A percentile compares a stretch with the other conserved stretches of the same genome.
Evolutionary conservation across 2,329 filamentous ascomycete genomes (phyloP).

Genomic region (Cercospora janseana): DNA sequence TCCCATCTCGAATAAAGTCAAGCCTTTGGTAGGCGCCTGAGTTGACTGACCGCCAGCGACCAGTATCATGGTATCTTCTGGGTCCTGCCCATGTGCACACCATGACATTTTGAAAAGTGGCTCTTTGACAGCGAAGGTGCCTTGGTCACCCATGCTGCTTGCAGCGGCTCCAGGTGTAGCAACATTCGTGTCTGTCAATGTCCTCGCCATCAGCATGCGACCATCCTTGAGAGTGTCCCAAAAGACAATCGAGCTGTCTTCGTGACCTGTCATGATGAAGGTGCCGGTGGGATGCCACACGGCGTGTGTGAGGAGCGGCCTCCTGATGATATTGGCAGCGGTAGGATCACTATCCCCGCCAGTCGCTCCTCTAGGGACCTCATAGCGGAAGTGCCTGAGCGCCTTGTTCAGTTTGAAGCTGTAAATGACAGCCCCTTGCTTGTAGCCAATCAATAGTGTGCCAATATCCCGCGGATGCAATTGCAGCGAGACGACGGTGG

Average conservation of each 20-base stretch:
- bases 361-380: slow-evolving; percentile 74
- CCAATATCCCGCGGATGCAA: slow-evolving; percentile 92
- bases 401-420: slow-evolving; percentile 89
- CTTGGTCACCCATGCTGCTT: slow-evolving; percentile 38
- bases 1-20: slow-evolving; percentile 89
- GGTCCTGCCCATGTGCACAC: slow-evolving; percentile 84
- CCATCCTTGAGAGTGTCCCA: slow-evolving; percentile 84
- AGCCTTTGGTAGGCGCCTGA: slow-evolving; percentile 66
- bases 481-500: slow-evolving; percentile 71
- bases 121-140: slow-evolving; percentile 61
- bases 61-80: slow-evolving; percentile 86
- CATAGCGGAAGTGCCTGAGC: slow-evolving; percentile 77
- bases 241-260: slow-evolving; percentile 87
- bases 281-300: slow-evolving; percentile 94
- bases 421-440: slow-evolving; percentile 81
- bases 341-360: slow-evolving; percentile 70
- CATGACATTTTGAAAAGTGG: slow-evolving; percentile 78
- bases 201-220: slow-evolving; percentile 77
- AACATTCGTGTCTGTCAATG: slow-evolving; percentile 69
- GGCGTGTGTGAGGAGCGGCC: slow-evolving; percentile 75
- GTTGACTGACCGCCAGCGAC: slow-evolving; percentile 76
- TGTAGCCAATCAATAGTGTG: slow-evolving; percentile 86
- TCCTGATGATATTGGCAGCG: slow-evolving; percentile 60
- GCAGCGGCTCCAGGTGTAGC: slow-evolving; percentile 56
- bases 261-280: slow-evolving; percentile 81